Percentiles rank a stretch among this genome's conserved stretches.
Conservation (phyloP, 164 flowering plant genomes). For the Cinnamomum chago region DNA sequence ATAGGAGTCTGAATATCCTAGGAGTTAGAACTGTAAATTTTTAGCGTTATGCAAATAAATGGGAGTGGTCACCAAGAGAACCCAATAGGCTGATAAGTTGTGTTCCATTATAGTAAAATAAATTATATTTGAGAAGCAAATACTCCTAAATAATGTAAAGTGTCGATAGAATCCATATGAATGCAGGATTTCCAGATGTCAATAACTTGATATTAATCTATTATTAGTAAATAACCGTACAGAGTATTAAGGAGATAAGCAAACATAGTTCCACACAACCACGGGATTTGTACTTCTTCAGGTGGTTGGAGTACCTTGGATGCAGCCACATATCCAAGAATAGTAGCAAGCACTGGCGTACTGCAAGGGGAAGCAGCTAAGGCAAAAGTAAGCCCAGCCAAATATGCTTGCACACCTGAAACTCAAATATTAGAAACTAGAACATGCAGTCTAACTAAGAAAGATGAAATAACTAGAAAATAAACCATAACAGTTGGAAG, state of each 20-base stretch:
- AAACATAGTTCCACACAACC: background rate
- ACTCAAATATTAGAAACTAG: background rate
- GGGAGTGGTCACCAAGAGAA: background rate
- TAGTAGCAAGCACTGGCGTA: conserved; percentile 85
- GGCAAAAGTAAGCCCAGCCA: conserved; percentile 97
- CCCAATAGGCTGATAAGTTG: background rate
- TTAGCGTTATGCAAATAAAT: background rate
- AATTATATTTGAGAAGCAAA: too few species aligned
- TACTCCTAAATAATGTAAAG: background rate
- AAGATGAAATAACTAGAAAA: background rate
- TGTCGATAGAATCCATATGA: background rate
- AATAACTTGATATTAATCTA: too few species aligned
- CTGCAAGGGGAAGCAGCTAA: conserved; percentile 98
- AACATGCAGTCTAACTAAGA: background rate
- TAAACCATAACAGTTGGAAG: background rate
- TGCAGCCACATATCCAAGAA: conserved; percentile 88
- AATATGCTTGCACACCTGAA: conserved; percentile 91
- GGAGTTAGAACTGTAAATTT: too few species aligned
- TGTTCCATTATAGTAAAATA: background rate
- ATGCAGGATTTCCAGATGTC: background rate
- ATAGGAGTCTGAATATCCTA: too few species aligned
- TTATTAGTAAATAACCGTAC: too few species aligned
- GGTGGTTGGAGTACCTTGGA: conserved; percentile 50
- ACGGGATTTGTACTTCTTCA: background rate
- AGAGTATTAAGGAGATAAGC: background rate